phyloP scores from a whole-genome alignment of 805 yeast genomes.

The Saccharomycopsis malanga region DNA sequence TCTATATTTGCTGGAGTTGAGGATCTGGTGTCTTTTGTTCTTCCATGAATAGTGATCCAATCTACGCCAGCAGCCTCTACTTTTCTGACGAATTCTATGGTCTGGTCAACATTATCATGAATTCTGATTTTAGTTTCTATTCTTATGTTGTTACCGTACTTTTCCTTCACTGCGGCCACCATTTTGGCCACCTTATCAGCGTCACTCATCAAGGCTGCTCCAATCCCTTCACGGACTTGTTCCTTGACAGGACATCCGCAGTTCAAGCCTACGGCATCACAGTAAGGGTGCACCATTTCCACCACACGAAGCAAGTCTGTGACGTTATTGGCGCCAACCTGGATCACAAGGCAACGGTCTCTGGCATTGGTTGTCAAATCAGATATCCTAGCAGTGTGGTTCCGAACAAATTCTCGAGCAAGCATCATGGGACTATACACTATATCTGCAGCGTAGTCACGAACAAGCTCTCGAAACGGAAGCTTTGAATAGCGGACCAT shows the following conservation, averaged over 20 bases:
- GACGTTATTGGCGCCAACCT: constrained; percentile 83
- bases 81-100: constrained; percentile 60
- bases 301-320: constrained; percentile 76
- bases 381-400: constrained; percentile 67
- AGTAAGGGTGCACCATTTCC: constrained; percentile 82
- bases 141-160: constrained; percentile 62
- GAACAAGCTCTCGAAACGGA: constrained; percentile 76
- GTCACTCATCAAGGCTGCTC: constrained; percentile 87
- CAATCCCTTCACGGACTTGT: constrained; percentile 92
- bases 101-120: constrained; percentile 66
- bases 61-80: constrained; percentile 89
- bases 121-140: constrained; percentile 90
- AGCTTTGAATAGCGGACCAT: constrained; percentile 96
- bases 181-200: constrained; percentile 73
- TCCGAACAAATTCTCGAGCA: constrained; percentile 90
- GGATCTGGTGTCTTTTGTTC: constrained; percentile 79
- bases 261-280: constrained; percentile 90
- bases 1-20: constrained; percentile 77
- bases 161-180: constrained; percentile 76
- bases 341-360: constrained; percentile 75
- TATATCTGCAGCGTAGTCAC: constrained; percentile 70
- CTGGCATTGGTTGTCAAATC: constrained; percentile 75
- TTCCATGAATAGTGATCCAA: constrained; percentile 89
- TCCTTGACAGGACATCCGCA: constrained; percentile 98
- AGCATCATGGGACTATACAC: constrained; percentile 95